Percentiles rank a stretch among this genome's conserved stretches.
Conservation (phyloP, 345 rosid species). For the Mangifera indica region DNA sequence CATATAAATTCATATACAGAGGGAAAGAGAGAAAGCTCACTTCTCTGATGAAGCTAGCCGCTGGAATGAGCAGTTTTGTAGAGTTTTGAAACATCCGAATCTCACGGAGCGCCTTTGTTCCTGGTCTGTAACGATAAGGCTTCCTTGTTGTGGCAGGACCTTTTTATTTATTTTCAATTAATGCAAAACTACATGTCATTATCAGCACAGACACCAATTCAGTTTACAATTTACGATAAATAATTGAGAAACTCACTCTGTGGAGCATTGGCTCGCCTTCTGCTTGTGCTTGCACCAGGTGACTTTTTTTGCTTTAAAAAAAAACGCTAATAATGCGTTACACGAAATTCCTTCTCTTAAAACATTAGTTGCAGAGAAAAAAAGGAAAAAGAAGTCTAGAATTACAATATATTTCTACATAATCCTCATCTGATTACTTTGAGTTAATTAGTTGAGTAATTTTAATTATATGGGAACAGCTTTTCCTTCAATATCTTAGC, state of each 20-base stretch:
- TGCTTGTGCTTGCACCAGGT: slow-evolving; percentile 10
- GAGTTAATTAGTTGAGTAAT: not conserved
- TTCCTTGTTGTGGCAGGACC: slow-evolving; percentile 30
- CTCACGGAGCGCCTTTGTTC: slow-evolving; percentile 74
- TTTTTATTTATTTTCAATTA: not conserved
- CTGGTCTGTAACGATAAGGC: slow-evolving; percentile 54
- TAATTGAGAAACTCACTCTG: slow-evolving; percentile 27
- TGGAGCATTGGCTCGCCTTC: slow-evolving; percentile 1
- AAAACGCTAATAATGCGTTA: not conserved
- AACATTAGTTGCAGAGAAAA: not conserved
- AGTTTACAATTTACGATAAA: not conserved
- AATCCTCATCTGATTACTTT: not conserved
- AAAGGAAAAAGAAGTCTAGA: not conserved
- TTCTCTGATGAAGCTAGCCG: slow-evolving; percentile 60
- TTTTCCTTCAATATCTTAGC: not conserved
- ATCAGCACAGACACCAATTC: not conserved
- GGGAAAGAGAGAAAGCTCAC: slow-evolving; percentile 38
- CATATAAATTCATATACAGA: not conserved
- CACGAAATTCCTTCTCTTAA: not conserved
- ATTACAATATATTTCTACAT: not conserved
- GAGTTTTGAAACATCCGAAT: slow-evolving; percentile 66
- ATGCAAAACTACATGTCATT: not conserved
- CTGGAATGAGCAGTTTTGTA: slow-evolving; percentile 53
- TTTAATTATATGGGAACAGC: not conserved
- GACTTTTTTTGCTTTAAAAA: slow-evolving; percentile 12